Percentiles rank a stretch among this genome's conserved stretches.
Conservation (phyloP, 2,329 filamentous ascomycete species). For the Stemphylium beticola region DNA sequence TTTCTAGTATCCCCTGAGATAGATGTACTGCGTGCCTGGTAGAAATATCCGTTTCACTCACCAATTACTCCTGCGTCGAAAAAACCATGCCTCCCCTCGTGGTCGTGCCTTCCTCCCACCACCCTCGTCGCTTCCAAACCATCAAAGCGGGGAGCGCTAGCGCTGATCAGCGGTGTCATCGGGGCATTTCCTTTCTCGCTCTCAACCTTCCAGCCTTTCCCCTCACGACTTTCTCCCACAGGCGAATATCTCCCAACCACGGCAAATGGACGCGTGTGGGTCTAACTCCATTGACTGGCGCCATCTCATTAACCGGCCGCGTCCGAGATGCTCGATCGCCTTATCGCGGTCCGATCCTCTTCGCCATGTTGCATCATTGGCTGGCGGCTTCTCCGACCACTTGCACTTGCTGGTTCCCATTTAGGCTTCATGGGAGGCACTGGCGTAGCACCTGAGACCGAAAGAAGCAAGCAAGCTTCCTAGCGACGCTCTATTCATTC, state of each 20-base stretch:
- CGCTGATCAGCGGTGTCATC: background rate
- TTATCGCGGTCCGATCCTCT: background rate
- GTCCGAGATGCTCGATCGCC: conserved; percentile 1
- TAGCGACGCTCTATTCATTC: background rate
- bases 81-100: background rate
- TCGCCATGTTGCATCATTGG: background rate
- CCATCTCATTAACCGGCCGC: background rate
- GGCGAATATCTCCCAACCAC: background rate
- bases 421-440: background rate
- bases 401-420: background rate
- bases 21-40: too few relatives aligned
- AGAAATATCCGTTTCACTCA: background rate
- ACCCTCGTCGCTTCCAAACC: background rate
- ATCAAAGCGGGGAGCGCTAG: background rate
- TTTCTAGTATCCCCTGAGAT: background rate
- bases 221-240: background rate
- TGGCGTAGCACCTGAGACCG: background rate
- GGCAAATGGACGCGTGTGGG: background rate
- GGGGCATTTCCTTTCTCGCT: background rate
- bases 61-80: background rate
- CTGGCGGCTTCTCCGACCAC: background rate
- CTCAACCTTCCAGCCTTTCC: background rate
- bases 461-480: conserved; percentile 6
- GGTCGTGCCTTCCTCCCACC: background rate
- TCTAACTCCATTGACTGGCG: background rate